These are phyloP conservation scores for Fusarium longipes DNA, from an alignment of 2,329 filamentous ascomycete genomes.

Conservation along the genomic window DNA sequence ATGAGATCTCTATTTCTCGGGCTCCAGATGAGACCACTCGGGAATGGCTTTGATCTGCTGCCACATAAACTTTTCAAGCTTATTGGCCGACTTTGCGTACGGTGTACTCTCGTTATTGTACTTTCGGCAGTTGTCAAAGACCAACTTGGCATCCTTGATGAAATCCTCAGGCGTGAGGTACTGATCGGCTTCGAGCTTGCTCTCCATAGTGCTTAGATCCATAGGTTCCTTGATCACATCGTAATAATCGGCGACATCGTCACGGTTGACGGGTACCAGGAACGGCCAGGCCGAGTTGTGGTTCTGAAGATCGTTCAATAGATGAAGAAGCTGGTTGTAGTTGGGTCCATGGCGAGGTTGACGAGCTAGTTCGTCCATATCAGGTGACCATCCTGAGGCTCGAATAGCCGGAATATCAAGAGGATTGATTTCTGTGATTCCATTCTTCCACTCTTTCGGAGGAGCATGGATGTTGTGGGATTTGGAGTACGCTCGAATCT, in stretches of 20 bases:
- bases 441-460: constrained; percentile 86
- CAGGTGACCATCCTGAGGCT: constrained; percentile 92
- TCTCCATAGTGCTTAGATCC: constrained; percentile 96
- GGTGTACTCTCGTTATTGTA: constrained; percentile 97
- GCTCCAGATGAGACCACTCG: constrained; percentile 81
- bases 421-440: constrained; percentile 80
- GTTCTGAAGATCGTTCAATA: constrained; percentile 96
- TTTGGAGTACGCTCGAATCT: constrained; percentile 91
- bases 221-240: constrained; percentile 98
- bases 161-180: constrained; percentile 95
- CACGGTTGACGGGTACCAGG: constrained; percentile 89
- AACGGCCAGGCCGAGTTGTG: constrained; percentile 96
- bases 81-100: constrained; percentile 94
- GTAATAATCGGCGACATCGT: constrained; percentile 99
- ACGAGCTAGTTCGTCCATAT: constrained; percentile 96
- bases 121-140: constrained; percentile 93
- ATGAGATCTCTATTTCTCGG: constrained; percentile 54
- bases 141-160: constrained; percentile 84
- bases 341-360: constrained; percentile 96
- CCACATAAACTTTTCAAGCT: constrained; percentile 96
- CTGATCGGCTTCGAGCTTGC: constrained; percentile 91
- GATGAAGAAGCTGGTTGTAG: constrained; percentile 91
- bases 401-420: constrained; percentile 89
- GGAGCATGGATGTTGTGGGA: constrained; percentile 88
- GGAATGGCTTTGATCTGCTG: constrained; percentile 89